phyloP scores from a whole-genome alignment of 805 yeast genomes.

The Metschnikowia continentalis region DNA sequence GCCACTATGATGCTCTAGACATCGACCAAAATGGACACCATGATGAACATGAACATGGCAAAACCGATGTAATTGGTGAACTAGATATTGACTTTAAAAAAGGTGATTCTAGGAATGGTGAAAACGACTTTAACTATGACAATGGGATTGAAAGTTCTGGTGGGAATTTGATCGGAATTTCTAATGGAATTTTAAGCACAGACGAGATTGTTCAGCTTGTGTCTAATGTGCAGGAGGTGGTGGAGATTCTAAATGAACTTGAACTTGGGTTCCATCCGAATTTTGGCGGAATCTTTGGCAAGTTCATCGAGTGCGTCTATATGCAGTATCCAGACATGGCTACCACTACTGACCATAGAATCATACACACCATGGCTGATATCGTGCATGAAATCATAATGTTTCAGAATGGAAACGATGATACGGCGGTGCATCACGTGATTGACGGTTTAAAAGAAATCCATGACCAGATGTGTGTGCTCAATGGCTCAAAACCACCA shows the following conservation, averaged over 20 bases:
- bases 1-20: not conserved
- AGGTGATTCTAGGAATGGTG: too few relatives aligned
- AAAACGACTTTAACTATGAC: too few relatives aligned
- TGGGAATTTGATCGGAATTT: too few relatives aligned
- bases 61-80: not conserved
- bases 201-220: conserved; percentile 4
- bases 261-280: conserved; percentile 20
- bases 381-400: conserved; percentile 25
- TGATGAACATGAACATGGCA: not conserved
- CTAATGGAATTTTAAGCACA: not conserved
- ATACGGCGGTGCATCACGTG: not conserved
- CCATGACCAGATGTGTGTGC: not conserved
- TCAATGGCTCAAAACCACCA: not conserved
- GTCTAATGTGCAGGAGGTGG: conserved; percentile 13
- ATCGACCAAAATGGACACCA: not conserved
- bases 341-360: conserved; percentile 19
- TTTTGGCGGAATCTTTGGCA: conserved; percentile 22
- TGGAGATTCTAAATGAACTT: conserved; percentile 27
- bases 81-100: too few relatives aligned
- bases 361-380: conserved; percentile 18
- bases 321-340: conserved; percentile 20
- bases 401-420: conserved; percentile 24
- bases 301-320: conserved; percentile 22
- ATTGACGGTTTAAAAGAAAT: not conserved
- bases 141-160: too few relatives aligned